Percentiles rank a stretch among this genome's conserved stretches.
phyloP scores from a whole-genome alignment of 345 rosid species.

The Arabidopsis thaliana region DNA sequence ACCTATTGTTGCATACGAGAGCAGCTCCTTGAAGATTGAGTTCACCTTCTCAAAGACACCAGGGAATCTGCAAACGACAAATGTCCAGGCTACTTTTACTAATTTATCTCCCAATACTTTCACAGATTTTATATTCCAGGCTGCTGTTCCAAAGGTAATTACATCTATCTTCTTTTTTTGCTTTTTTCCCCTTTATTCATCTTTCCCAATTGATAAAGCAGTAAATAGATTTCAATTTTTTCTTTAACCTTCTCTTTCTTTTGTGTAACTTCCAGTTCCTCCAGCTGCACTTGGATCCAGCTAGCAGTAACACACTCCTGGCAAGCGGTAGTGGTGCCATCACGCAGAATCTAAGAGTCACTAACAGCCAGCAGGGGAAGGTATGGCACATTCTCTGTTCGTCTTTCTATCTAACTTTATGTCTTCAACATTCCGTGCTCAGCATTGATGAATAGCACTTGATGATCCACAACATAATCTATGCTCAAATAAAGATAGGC shows the following conservation, averaged over 20 bases:
- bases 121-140: slow-evolving; percentile 90
- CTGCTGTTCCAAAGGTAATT: slow-evolving; percentile 97
- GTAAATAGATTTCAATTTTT: neutral
- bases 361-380: slow-evolving; percentile 98
- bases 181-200: neutral
- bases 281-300: slow-evolving; percentile 93
- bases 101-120: slow-evolving; percentile 68
- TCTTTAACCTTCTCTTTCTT: slow-evolving; percentile 28
- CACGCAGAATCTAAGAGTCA: slow-evolving; percentile 71
- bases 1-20: slow-evolving; percentile 78
- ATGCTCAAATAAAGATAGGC: slow-evolving; percentile 1
- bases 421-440: neutral
- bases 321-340: slow-evolving; percentile 65
- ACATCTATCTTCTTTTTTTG: neutral
- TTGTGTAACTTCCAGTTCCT: slow-evolving; percentile 70
- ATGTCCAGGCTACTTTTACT: slow-evolving; percentile 73
- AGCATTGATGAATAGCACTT: slow-evolving; percentile 5
- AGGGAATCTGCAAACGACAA: slow-evolving; percentile 71
- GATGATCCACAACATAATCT: slow-evolving; percentile 10
- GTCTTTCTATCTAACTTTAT: neutral
- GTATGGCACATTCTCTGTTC: slow-evolving; percentile 47
- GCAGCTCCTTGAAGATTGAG: slow-evolving; percentile 77
- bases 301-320: slow-evolving; percentile 74
- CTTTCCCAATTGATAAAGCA: neutral
- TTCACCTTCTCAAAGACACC: slow-evolving; percentile 81